Conservation (phyloP, 305 asterid species). For the Solanum aculeatissimum region DNA sequence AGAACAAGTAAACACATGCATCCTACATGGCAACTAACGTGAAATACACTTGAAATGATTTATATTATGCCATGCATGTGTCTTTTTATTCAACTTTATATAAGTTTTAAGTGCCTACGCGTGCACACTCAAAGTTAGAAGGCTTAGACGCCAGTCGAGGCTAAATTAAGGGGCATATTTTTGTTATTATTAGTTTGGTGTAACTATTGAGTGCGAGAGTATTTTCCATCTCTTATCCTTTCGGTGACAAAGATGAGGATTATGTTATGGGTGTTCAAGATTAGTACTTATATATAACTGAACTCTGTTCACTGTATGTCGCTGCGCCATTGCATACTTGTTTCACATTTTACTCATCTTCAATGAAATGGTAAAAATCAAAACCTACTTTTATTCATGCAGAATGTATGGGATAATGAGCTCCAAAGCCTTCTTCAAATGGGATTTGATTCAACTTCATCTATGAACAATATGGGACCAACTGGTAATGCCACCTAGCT, state of each 20-base stretch:
- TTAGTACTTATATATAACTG: not conserved
- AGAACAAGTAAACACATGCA: not conserved
- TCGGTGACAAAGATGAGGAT: not conserved
- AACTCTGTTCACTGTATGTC: not conserved
- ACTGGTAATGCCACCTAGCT: constrained; percentile 31
- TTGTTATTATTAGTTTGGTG: not conserved
- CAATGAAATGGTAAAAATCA: not conserved
- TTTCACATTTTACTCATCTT: not conserved
- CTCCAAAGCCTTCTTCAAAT: constrained; percentile 43
- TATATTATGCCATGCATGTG: not conserved
- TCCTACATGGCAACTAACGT: not conserved
- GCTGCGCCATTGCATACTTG: not conserved
- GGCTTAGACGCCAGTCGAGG: not conserved
- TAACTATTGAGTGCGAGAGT: not conserved
- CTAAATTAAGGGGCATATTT: not conserved
- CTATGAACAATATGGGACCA: constrained; percentile 38
- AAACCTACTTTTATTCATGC: not conserved
- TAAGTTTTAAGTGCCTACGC: not conserved
- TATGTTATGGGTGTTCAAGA: not conserved
- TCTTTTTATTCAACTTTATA: not conserved
- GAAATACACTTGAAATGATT: not conserved
- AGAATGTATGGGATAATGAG: constrained; percentile 59
- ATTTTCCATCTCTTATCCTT: not conserved
- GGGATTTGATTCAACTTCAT: constrained; percentile 53
- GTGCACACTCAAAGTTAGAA: not conserved